Conservation (phyloP, 352 stramenopile species). For the Globisporangium megalacanthum region DNA sequence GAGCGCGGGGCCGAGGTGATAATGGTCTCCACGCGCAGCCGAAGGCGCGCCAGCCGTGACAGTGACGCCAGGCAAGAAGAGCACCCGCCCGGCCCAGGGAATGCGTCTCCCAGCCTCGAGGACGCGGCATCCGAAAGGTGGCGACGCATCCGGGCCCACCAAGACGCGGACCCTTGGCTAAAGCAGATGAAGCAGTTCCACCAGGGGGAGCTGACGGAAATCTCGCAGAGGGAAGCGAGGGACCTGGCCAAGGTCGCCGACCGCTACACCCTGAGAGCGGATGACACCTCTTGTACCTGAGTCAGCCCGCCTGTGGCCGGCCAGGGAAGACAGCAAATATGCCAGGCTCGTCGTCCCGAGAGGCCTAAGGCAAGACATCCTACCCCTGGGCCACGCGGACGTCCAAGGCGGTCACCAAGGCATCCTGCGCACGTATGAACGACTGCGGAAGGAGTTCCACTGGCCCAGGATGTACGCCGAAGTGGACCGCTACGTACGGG, state of each 20-base stretch:
- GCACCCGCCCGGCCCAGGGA: too few species aligned
- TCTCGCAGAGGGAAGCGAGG: background rate
- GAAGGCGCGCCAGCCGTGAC: too few species aligned
- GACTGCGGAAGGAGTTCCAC: background rate
- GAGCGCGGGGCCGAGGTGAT: too few species aligned
- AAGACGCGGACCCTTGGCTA: background rate
- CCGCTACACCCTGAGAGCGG: background rate
- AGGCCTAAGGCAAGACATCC: background rate
- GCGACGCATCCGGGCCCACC: too few species aligned
- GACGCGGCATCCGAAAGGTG: too few species aligned
- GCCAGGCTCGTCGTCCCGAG: background rate
- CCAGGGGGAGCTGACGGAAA: background rate
- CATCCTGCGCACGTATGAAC: background rate
- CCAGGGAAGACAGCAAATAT: background rate
- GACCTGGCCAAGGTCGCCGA: background rate
- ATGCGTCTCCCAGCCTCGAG: too few species aligned
- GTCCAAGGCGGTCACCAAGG: background rate
- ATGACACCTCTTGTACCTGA: background rate
- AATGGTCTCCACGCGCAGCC: too few species aligned
- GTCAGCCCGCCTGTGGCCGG: background rate
- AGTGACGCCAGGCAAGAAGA: too few species aligned
- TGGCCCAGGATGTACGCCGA: conserved; percentile 5
- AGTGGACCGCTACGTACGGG: background rate
- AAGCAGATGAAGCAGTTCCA: background rate
- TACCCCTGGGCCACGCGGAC: background rate